Evolutionary conservation across 2,329 filamentous ascomycete species (phyloP), one percentile per base, ranked within the genome.

Genomic region (Thielaviopsis punctulata): DNA sequence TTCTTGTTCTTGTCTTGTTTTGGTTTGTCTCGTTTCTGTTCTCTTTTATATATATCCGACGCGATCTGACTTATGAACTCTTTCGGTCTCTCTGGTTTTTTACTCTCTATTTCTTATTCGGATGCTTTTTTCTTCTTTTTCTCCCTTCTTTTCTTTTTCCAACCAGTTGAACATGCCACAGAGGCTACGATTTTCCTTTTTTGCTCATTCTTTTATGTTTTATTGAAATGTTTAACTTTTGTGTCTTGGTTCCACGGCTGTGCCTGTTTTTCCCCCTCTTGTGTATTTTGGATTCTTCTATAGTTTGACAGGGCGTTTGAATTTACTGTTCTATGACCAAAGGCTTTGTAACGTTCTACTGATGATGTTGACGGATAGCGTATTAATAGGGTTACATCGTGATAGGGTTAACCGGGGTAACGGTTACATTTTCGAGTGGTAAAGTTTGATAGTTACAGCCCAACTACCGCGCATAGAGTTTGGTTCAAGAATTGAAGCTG

Each of bases 1-100:
- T 55, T 48, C 47, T 47, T 45, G 39, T 44, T 39, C 48, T 55
- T 45, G 30, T 52, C 27, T 22, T 55, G 22, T 53, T 49, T 48
- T 49, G 6, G 8, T 30, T 46, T 55, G 30, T 15, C 18, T 43
- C 33, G 6, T 13, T 45, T 33, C 44, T 53, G n/a, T 27, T 22
- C 30, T 19, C 19, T 41, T 36, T 15, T 49, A 7, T 53, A 12
- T 25, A 18, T 46, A 33, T 39, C 49, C n/a, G 39, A 19, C 18
- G 50, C 49, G 19, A 15, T 48, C 30, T 22, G 46, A 30, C 19
- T 22, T 22, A 21, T 39, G 46, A 12, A 9, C 27, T 48, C 25
- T 48, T 21, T 15, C 22, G 19, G 15, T 21, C 15, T 48, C 8
- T 36, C 30, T 48, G 21, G n/a, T 47, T 18, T 10, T 48, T 48